Evolutionary conservation across 352 stramenopile genomes (phyloP), one percentile per base, ranked within the genome.

Genomic region (Thraustotheca clavata): DNA sequence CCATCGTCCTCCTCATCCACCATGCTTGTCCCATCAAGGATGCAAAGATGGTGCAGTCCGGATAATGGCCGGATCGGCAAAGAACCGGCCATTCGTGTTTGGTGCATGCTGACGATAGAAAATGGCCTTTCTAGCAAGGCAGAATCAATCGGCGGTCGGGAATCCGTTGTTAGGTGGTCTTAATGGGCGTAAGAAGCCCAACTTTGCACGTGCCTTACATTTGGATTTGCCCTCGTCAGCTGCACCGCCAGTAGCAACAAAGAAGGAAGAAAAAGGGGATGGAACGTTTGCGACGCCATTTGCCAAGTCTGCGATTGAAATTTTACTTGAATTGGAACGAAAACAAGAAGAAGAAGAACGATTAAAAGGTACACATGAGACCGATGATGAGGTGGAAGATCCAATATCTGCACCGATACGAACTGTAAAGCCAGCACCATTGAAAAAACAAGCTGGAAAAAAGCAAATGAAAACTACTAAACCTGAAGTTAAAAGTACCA

Each of bases 121-220:
- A n/a, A 65, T 65, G 57, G 46, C 57, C n/a, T 65, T 65, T 46
- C 47, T 65, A 24, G 57, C 57, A 29, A 46, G 57, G 9, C 38
- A 57, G n/a, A 50, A 52, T 24, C 43, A 9, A 52, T 14, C n/a
- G 43, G 41, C 20, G 46, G 41, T 16, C 55, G 33, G 22, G 20
- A 65, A 65, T 12, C 38, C 20, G 39, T 22, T 52, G 14, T 31
- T 52, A 24, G 43, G 43, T 31, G 39, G 35, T 29, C 20, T 31
- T 46, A 54, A 32, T 14, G 49, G 20, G 33, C 41, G 18, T 18
- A 38, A 27, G 34, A 61, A 62, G 34, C 29, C 38, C 14, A 43
- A 43, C 24, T 65, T 65, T 47, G 38, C 57, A 18, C 36, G 57
- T 5, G 57, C 57, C 8, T 35, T 65, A 14, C 27, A 60, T 22